These are phyloP conservation scores for Lyophyllum shimeji DNA, from an alignment of 768 basidiomycete species.

Conservation along the genomic window DNA sequence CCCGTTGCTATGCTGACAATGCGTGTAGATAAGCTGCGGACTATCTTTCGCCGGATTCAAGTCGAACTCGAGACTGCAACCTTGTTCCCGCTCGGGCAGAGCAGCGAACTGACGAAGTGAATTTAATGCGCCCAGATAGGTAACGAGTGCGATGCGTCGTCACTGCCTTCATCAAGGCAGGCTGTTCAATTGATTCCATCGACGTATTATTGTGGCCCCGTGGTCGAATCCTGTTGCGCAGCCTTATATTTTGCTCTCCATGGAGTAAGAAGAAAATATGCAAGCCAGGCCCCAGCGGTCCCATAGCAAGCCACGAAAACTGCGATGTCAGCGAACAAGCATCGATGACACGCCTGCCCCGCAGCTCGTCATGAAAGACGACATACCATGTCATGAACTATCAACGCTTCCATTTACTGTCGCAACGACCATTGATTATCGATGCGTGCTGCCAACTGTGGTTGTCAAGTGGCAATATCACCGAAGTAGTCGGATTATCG, in stretches of 20 bases:
- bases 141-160: no score
- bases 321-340: background rate
- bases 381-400: background rate
- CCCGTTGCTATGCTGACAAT: background rate
- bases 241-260: background rate
- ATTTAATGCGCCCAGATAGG: no score
- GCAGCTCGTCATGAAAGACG: background rate
- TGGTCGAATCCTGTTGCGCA: no score
- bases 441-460: no score
- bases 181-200: background rate
- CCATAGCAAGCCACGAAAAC: background rate
- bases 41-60: background rate
- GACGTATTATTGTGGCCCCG: background rate
- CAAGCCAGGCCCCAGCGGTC: background rate
- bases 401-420: background rate
- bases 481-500: no score
- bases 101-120: no score
- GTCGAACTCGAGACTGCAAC: background rate
- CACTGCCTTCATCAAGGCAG: background rate
- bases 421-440: background rate
- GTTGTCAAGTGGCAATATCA: no score
- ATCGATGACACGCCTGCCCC: background rate
- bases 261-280: background rate
- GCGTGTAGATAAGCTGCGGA: background rate
- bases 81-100: background rate